Evolutionary conservation across 805 yeast genomes (phyloP).

Genomic region (Candida krabiensis): DNA sequence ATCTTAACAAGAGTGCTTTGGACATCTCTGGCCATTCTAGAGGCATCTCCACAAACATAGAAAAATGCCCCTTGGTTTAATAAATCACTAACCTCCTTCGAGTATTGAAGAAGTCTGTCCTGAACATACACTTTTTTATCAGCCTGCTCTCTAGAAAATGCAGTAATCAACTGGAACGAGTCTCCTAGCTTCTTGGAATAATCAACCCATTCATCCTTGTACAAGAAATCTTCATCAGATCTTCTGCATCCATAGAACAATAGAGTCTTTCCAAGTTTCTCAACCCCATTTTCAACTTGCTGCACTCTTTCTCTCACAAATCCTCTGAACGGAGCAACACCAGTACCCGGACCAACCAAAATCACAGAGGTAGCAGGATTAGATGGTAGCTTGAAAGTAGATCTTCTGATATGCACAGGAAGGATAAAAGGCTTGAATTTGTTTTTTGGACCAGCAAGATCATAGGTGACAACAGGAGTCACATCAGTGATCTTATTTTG

Average conservation of each 20-base stretch:
- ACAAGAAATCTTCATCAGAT: slow-evolving; percentile 76
- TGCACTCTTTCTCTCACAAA: slow-evolving; percentile 84
- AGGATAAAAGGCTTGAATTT: slow-evolving; percentile 54
- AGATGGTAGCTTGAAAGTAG: slow-evolving; percentile 90
- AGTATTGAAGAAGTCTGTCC: slow-evolving; percentile 60
- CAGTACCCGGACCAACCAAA: slow-evolving; percentile 97
- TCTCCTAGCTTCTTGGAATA: slow-evolving; percentile 62
- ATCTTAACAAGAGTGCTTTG: slow-evolving; percentile 66
- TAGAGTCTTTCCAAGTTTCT: slow-evolving; percentile 66
- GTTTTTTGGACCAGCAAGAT: slow-evolving; percentile 81
- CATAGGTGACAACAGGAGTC: slow-evolving; percentile 56
- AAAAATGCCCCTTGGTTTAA: slow-evolving; percentile 74
- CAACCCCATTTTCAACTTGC: slow-evolving; percentile 45
- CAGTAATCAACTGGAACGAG: slow-evolving; percentile 70
- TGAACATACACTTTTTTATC: slow-evolving; percentile 79
- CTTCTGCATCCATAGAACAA: slow-evolving; percentile 89
- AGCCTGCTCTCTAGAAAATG: slow-evolving; percentile 79
- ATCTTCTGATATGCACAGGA: slow-evolving; percentile 92
- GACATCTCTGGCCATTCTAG: slow-evolving; percentile 93
- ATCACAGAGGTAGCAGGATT: slow-evolving; percentile 82
- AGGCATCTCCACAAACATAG: slow-evolving; percentile 97
- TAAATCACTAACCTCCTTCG: slow-evolving; percentile 53
- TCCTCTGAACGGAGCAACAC: slow-evolving; percentile 98
- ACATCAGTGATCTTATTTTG: slow-evolving; percentile 47
- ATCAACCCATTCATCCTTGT: slow-evolving; percentile 86